Evolutionary conservation across 768 basidiomycete genomes (phyloP), one percentile per base, ranked within the genome.

Genomic region (Russula sp.): DNA sequence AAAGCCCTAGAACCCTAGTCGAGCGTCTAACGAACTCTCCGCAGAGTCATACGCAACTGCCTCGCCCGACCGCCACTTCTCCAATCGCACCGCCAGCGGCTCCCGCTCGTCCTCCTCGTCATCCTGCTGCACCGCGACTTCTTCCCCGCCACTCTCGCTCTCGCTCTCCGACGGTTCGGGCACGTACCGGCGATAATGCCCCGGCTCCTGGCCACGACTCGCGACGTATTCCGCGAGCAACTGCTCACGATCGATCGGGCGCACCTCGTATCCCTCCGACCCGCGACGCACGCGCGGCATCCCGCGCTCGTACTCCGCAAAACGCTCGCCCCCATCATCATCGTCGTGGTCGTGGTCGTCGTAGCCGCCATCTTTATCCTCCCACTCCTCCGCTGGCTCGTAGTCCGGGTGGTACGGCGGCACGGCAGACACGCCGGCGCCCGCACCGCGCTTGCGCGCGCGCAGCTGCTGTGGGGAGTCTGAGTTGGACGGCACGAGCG

Each of bases 391-490:
- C 73, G 11, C 68, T 55, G 27, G 73, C 75, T 77, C 71, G 67
- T 87, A 88, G 70, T 90, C 85, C 3, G 88, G 86, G 73, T 91
- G 90, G 68, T 89, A 91, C 2, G 89, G 89, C 22, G 89, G 89
- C 1, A 88, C 76, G 11, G 79, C 70, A 18, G 84, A 82, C 6
- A 73, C 70, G 27, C 75, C 73, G 0, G 16, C 32, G 14, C 16
- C 16, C 2, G 22, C 6, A 35, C 32, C 32, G 0, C 59, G 78
- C 79, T 39, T 73, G 51, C 52, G 58, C 22, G 11, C 48, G n/a
- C 57, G 63, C 70, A 32, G 60, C 57, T 62, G 69, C 57, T 55
- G 42, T 6, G 39, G 54, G 78, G 37, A 68, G 45, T 70, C 73
- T 18, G 78, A 68, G 4, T 69, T 55, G 44, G 83, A 85, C 0